Base-by-base conservation (phyloP, 176 grass and related monocot species). In the Triticum urartu region DNA sequence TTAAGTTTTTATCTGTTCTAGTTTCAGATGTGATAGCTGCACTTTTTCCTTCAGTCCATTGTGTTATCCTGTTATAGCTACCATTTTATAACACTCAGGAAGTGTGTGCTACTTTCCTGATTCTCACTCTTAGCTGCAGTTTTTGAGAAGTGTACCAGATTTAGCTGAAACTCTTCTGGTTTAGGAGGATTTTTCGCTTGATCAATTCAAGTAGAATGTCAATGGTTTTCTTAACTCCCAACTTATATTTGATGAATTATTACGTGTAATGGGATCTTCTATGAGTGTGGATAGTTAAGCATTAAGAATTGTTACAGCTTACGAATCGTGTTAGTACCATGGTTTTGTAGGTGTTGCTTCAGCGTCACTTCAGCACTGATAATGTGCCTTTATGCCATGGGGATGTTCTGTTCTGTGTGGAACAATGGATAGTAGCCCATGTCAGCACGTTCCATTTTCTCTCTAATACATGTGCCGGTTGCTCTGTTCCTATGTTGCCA, bases 171-270 rank as follows among this genome's bases (percentile, higher is more conserved):
- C 33, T 70, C 33, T 77, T 48, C 26, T 78, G 61, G 48, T 68
- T 84, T 30, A 36, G 60, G n/a, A 20, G 14, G 24, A 22, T 38
- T 60, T 70, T 43, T 84, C 11, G 60, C 39, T 47, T 9, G 63
- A 91, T 42, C 64, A 33, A 24, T 39, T 91, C 38, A 69, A 69
- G 21, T 10, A 5, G 30, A 85, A 85, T 71, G 42, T 39, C 50
- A 86, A 21, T 69, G 32, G 2, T 70, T 58, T 79, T 68, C 48
- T 25, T 6, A 60, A 5, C 2, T 30, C 79, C 62, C 26, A 68
- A 73, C 34, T 64, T 77, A 21, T 30, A 72, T 75, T 65, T 75
- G 34, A 72, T 63, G 22, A 15, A 86, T n/a, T 52, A 40, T 21
- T 66, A 11, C 33, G 43, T 54, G 12, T 25, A 48, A 68, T 67